These are phyloP conservation scores for Malus sylvestris DNA, from an alignment of 306 rosid genomes.

Conservation along the genomic window DNA sequence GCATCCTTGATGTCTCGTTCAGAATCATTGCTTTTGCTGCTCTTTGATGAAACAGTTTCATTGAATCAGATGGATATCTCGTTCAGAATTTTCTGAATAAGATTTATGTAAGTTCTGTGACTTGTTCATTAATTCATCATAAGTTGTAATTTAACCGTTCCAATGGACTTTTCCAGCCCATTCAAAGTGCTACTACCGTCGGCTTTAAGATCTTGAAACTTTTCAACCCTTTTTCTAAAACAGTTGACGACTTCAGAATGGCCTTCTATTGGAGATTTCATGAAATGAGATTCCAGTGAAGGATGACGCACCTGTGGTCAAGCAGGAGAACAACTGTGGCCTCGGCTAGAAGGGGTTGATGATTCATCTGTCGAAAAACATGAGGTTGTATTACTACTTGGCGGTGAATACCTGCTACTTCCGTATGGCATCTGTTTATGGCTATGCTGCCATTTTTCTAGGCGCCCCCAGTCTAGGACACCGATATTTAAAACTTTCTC, in stretches of 20 bases:
- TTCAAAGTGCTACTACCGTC: slow-evolving; percentile 15
- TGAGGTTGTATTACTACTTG: slow-evolving; percentile 46
- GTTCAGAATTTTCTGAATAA: slow-evolving; percentile 18
- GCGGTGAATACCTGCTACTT: slow-evolving; percentile 37
- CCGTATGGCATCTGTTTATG: slow-evolving; percentile 40
- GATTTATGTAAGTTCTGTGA: slow-evolving; percentile 29
- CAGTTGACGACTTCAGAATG: slow-evolving; percentile 29
- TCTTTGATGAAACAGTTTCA: slow-evolving; percentile 26
- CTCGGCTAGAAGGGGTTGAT: slow-evolving; percentile 41
- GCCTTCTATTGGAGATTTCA: slow-evolving; percentile 29
- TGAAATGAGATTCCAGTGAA: slow-evolving; percentile 45
- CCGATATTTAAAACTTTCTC: slow-evolving; percentile 83
- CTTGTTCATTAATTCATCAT: slow-evolving; percentile 28
- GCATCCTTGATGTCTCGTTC: slow-evolving; percentile 12
- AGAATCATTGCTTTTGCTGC: slow-evolving; percentile 23
- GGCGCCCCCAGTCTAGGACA: slow-evolving; percentile 86
- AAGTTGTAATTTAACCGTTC: slow-evolving; percentile 28
- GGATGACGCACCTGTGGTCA: slow-evolving; percentile 13
- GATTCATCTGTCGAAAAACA: slow-evolving; percentile 48
- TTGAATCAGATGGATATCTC: slow-evolving; percentile 23
- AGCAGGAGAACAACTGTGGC: slow-evolving; percentile 44
- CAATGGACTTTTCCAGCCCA: slow-evolving; percentile 25
- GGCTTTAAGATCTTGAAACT: slow-evolving; percentile 25
- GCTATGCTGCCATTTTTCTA: slow-evolving; percentile 65
- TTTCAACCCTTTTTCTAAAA: slow-evolving; percentile 27